Base-by-base conservation (phyloP, 768 basidiomycete genomes). In the Paxillus ammoniavirescens region DNA sequence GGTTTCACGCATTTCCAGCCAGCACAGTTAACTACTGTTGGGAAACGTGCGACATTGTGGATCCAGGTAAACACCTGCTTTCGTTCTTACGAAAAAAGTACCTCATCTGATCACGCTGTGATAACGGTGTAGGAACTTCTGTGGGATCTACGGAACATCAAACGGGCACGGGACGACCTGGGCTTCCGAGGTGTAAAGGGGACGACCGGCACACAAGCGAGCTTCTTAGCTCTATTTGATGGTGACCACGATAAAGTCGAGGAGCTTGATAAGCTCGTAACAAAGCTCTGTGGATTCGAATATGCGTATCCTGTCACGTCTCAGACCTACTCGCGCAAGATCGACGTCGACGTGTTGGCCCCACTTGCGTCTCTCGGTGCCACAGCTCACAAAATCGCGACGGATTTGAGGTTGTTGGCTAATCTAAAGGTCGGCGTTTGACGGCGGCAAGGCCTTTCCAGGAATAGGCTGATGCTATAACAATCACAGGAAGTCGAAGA, bases 1-100 rank as follows among this genome's bases (percentile, higher is more conserved):
- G 97, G 97, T 2, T 99, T 96, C 75, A 99, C 97, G 5, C 97
- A 99, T 71, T 99, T 94, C 77, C 97, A 99, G 72, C 95, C 97
- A 4, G 97, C 97, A 7, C 97, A 99, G 74, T 78, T 98, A 54
- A 98, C 96, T 0, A 99, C 97, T 2, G 96, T 99, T 28, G 97
- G 97, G 6, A 99, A 99, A 75, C 84, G 97, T 7, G 87, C 94
- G 0, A 97, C 94, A 0, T 75, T 98, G 26, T 99, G 97, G 97
- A 85, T 98, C 37, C 96, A 99, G 78, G 89, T 86, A 42, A 40
- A 70, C 64, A 21, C 42, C 49, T 35, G 45, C 47, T 42, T 45
- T 30, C 15, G 47, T 38, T 31, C 37, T 48, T 47, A n/a, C 2
- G 52, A 33, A 30, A 48, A 36, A 38, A 42, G 23, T 35, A 5